These are phyloP conservation scores for Oryza nivara DNA, from an alignment of 176 grass and related monocot species.

Conservation along the genomic window DNA sequence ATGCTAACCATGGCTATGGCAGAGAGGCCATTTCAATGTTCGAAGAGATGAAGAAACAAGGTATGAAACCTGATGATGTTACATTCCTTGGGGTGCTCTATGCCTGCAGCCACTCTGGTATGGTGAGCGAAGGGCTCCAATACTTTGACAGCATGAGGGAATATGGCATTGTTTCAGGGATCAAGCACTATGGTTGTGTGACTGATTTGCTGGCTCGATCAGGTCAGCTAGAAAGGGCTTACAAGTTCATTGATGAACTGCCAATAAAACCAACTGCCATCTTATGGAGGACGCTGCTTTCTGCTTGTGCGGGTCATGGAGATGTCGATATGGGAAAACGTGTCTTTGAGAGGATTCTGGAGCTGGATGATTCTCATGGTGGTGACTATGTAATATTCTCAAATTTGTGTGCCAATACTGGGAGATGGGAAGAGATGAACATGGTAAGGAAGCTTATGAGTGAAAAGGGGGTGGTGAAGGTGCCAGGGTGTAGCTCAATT, in stretches of 20 bases:
- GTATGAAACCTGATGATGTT: constrained; percentile 62
- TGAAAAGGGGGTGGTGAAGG: constrained; percentile 70
- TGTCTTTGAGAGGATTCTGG: constrained; percentile 73
- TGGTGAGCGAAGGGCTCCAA: constrained; percentile 63
- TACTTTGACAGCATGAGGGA: constrained; percentile 65
- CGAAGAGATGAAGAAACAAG: constrained; percentile 64
- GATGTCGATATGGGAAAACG: constrained; percentile 45
- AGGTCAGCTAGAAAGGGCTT: constrained; percentile 63
- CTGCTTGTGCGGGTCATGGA: constrained; percentile 61
- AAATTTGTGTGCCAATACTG: constrained; percentile 67
- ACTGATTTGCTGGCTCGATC: constrained; percentile 71
- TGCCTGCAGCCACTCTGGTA: constrained; percentile 76
- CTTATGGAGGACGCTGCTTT: constrained; percentile 72
- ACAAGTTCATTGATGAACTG: constrained; percentile 64
- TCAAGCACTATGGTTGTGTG: constrained; percentile 80
- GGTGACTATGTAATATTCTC: constrained; percentile 79
- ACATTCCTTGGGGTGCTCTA: constrained; percentile 69
- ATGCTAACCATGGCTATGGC: constrained; percentile 60
- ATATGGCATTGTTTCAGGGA: constrained; percentile 53
- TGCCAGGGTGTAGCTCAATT: constrained; percentile 80
- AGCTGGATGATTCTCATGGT: constrained; percentile 78
- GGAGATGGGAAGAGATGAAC: constrained; percentile 74
- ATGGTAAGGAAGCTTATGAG: constrained; percentile 66
- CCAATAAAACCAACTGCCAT: constrained; percentile 68
- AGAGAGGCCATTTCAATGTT: constrained; percentile 58